phyloP scores from a whole-genome alignment of 768 basidiomycete species.

The Daedalea quercina region DNA sequence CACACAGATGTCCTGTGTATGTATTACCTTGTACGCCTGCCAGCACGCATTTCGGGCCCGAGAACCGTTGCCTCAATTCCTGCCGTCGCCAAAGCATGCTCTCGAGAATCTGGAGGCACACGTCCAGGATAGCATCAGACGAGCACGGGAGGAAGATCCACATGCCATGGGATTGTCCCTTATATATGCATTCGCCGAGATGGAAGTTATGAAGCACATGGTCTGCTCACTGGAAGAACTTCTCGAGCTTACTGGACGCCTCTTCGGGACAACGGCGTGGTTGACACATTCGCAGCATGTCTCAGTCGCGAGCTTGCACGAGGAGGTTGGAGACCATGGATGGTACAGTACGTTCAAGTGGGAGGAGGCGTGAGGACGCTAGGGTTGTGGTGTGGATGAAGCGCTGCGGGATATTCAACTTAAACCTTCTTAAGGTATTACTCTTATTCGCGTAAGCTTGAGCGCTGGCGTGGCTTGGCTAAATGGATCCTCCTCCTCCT shows the following conservation, averaged over 20 bases:
- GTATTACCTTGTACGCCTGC: conserved; percentile 40
- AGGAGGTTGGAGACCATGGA: conserved; percentile 18
- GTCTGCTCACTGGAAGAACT: conserved; percentile 37
- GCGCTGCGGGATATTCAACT: too few species aligned
- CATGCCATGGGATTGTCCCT: conserved; percentile 29
- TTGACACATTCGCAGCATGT: conserved; percentile 21
- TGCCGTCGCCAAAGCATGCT: conserved; percentile 39
- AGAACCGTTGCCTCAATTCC: conserved; percentile 42
- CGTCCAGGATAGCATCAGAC: conserved; percentile 28
- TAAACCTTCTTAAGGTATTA: too few species aligned
- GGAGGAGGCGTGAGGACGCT: conserved; percentile 12
- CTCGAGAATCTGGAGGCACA: conserved; percentile 27
- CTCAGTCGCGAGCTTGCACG: conserved; percentile 15
- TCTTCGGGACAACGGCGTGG: conserved; percentile 42
- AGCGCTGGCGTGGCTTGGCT: too few species aligned
- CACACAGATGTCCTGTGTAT: conserved; percentile 37
- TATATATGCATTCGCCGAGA: conserved; percentile 38
- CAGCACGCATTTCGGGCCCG: conserved; percentile 41
- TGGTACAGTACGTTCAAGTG: conserved; percentile 26
- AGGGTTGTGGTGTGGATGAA: too few species aligned
- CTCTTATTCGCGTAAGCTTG: too few species aligned
- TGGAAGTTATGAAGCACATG: conserved; percentile 33
- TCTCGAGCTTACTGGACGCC: conserved; percentile 30
- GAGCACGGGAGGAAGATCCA: conserved; percentile 21
- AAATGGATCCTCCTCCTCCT: too few species aligned